A percentile compares a stretch with the other conserved stretches of the same genome.
Conservation (phyloP, 768 basidiomycete species). For the Lactarius deliciosus region DNA sequence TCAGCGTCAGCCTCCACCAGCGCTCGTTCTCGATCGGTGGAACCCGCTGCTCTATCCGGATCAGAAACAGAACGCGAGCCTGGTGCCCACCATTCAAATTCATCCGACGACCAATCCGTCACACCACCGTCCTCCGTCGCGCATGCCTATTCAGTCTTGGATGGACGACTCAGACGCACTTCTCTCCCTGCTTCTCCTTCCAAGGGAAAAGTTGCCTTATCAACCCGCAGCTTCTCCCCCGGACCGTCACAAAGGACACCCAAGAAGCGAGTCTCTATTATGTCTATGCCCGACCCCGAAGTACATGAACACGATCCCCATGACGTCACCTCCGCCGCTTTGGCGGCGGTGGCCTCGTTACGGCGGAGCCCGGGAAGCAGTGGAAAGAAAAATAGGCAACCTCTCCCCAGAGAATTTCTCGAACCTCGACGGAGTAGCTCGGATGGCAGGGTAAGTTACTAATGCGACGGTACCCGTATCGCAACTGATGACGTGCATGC, state of each 20-base stretch:
- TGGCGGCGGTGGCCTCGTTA: slow-evolving; percentile 60
- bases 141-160: slow-evolving; percentile 27
- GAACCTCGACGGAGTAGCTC: slow-evolving; percentile 39
- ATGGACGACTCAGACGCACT: slow-evolving; percentile 43
- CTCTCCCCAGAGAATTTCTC: slow-evolving; percentile 52
- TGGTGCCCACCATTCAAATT: slow-evolving; percentile 29
- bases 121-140: slow-evolving; percentile 40
- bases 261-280: slow-evolving; percentile 44
- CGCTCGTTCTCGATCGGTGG: slow-evolving; percentile 38
- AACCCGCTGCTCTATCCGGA: slow-evolving; percentile 48
- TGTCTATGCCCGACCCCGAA: slow-evolving; percentile 33
- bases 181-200: slow-evolving; percentile 51
- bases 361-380: slow-evolving; percentile 48
- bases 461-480: neutral
- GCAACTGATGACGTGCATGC: slow-evolving; percentile 1
- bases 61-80: slow-evolving; percentile 83
- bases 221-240: slow-evolving; percentile 38
- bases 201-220: slow-evolving; percentile 32
- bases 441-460: slow-evolving; percentile 44
- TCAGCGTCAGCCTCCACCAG: slow-evolving; percentile 32
- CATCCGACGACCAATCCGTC: slow-evolving; percentile 42
- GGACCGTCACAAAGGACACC: slow-evolving; percentile 42
- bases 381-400: slow-evolving; percentile 46
- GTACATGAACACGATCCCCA: slow-evolving; percentile 34
- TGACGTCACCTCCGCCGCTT: slow-evolving; percentile 54